A percentile compares a stretch with the other conserved stretches of the same genome.
These are phyloP conservation scores for Termitomyces sp. DNA, from an alignment of 768 basidiomycete species.

Conservation along the genomic window DNA sequence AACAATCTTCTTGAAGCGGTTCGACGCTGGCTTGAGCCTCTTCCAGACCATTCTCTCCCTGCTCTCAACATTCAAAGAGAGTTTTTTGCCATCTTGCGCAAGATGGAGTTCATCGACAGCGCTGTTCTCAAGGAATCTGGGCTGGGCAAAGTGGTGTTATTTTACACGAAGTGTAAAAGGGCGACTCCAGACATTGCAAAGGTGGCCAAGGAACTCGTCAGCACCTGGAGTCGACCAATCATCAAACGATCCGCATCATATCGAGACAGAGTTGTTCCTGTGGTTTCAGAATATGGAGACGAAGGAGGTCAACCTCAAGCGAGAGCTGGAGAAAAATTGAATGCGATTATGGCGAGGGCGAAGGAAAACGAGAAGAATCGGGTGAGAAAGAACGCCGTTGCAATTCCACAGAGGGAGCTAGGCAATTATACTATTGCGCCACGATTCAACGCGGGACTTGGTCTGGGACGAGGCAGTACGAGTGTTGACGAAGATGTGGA, in stretches of 20 bases:
- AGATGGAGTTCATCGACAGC: slow-evolving; percentile 92
- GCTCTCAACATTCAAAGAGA: slow-evolving; percentile 95
- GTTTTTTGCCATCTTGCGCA: slow-evolving; percentile 78
- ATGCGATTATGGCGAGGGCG: slow-evolving; percentile 66
- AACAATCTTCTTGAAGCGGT: slow-evolving; percentile 93
- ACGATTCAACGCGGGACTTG: slow-evolving; percentile 49
- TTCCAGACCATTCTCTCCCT: slow-evolving; percentile 89
- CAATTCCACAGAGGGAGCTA: slow-evolving; percentile 75
- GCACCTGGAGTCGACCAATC: slow-evolving; percentile 86
- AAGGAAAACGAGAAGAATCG: slow-evolving; percentile 67
- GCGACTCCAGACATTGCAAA: slow-evolving; percentile 81
- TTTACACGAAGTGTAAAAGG: slow-evolving; percentile 95
- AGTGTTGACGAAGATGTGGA: slow-evolving; percentile 77
- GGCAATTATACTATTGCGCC: slow-evolving; percentile 84
- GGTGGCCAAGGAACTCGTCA: slow-evolving; percentile 81
- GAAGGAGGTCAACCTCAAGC: slow-evolving; percentile 32
- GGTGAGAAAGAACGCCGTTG: slow-evolving; percentile 76
- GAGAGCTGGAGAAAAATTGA: slow-evolving; percentile 49
- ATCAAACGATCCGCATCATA: slow-evolving; percentile 87
- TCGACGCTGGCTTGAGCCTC: slow-evolving; percentile 88
- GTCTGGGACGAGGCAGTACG: slow-evolving; percentile 43
- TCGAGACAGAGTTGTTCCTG: slow-evolving; percentile 68
- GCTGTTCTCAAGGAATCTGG: slow-evolving; percentile 87
- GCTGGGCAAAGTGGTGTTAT: slow-evolving; percentile 85
- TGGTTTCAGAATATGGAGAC: slow-evolving; percentile 40